phyloP scores from a whole-genome alignment of 1,139 yeast species.

The Pichia sp. region DNA sequence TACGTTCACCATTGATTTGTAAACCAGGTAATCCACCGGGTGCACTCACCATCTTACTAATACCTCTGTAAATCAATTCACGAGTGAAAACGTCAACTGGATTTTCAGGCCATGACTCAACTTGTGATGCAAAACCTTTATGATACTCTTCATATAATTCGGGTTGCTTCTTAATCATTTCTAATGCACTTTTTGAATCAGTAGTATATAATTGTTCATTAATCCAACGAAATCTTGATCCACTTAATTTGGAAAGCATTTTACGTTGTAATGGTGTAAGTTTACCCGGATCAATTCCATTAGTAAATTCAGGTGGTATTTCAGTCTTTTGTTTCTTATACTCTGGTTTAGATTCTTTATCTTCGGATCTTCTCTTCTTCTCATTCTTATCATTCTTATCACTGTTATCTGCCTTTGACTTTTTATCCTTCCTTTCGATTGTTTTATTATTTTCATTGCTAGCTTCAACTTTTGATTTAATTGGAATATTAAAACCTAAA shows the following conservation, averaged over 20 bases:
- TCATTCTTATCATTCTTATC: conserved; percentile 6
- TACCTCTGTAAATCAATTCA: conserved; percentile 53
- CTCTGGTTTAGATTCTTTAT: conserved; percentile 1
- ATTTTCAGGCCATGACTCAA: conserved; percentile 95
- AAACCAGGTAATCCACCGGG: conserved; percentile 91
- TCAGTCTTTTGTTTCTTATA: conserved; percentile 12
- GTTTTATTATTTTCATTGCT: not conserved
- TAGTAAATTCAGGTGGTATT: conserved; percentile 16
- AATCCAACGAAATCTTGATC: conserved; percentile 96
- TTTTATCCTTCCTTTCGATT: not conserved
- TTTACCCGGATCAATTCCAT: conserved; percentile 32
- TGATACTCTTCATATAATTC: conserved; percentile 89
- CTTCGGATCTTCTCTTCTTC: conserved; percentile 7
- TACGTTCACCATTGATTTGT: conserved; percentile 29
- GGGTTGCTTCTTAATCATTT: conserved; percentile 73
- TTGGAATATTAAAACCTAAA: not conserved
- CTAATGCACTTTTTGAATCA: conserved; percentile 68
- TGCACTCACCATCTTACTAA: conserved; percentile 68
- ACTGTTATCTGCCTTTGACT: not conserved
- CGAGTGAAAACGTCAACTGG: conserved; percentile 86
- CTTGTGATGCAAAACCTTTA: conserved; percentile 90
- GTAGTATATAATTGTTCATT: conserved; percentile 91
- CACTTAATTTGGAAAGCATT: conserved; percentile 91
- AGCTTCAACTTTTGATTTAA: not conserved
- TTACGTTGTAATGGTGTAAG: conserved; percentile 90